Evolutionary conservation across 148 eudicot species (phyloP), one percentile per base, ranked within the genome.

Genomic region (Bassia scoparia): DNA sequence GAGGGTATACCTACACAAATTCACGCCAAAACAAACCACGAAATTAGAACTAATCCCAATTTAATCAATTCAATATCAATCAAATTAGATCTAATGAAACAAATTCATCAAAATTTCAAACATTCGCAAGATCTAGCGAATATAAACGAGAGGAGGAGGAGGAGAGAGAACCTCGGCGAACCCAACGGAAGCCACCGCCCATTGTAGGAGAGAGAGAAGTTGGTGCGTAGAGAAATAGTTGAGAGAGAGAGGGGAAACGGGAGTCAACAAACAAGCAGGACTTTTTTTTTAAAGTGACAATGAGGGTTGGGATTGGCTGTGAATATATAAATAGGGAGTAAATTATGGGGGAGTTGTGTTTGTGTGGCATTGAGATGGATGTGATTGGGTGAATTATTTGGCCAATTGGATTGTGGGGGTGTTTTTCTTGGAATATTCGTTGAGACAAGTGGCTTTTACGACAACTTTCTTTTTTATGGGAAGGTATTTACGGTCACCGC

Each of bases 1-100:
- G 74, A 31, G 97, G 97, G 68, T 81, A 89, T 30, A 87, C 93
- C 97, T 91, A 52, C n/a, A n/a, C n/a, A 20, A 50, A 63, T 5
- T 41, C 67, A 37, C 23, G n/a, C n/a, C n/a, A 41, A 41, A 31
- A 33, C 1, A 34, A 50, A 17, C 15, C 21, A 14, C 46, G 34
- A 55, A 54, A 33, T 61, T 71, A 64, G 18, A 48, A 58, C 35
- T 27, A 27, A 37, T 18, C 37, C 41, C 43, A 24, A 30, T 1
- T 34, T 61, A 30, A n/a, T 67, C 4, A 14, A 33, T 30, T 20
- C 14, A 33, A 30, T 44, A 29, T 34, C 73, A 6, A 77, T 67
- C 24, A 50, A 66, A 67, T 82, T 75, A 76, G 78, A 76, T 76
- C 78, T 68, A 46, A 68, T n/a, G 21, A 44, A 43, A 55, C 7